Evolutionary conservation across 352 stramenopile species (phyloP).

Genomic region (Globisporangium rhizosaccharum): DNA sequence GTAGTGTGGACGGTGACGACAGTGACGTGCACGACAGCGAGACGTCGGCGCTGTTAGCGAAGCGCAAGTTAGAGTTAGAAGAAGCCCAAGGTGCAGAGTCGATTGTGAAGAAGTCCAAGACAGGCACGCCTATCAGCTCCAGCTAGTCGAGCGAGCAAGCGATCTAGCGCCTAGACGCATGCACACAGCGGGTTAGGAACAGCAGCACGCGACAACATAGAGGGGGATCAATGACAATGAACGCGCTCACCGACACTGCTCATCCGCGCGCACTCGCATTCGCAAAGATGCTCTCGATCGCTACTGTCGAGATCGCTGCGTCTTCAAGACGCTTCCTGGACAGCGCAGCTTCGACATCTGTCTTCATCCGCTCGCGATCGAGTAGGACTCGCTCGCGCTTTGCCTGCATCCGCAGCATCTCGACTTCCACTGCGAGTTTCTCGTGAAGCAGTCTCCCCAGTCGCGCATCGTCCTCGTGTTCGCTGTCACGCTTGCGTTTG

Average conservation of each 20-base stretch:
- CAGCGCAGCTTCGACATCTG: slow-evolving; percentile 24
- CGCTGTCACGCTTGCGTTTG: slow-evolving; percentile 15
- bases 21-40: slow-evolving; percentile 20
- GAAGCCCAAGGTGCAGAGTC: slow-evolving; percentile 42
- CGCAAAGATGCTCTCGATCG: slow-evolving; percentile 21
- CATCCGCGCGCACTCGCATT: neutral
- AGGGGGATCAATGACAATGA: slow-evolving; percentile 7
- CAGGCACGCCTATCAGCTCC: slow-evolving; percentile 65
- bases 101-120: slow-evolving; percentile 70
- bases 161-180: no score
- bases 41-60: slow-evolving; percentile 26
- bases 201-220: slow-evolving; percentile 10
- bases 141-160: slow-evolving; percentile 23
- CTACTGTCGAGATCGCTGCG: slow-evolving; percentile 16
- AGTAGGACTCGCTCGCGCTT: slow-evolving; percentile 17
- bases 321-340: slow-evolving; percentile 28
- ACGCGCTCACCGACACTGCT: slow-evolving; percentile 7
- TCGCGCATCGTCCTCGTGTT: neutral
- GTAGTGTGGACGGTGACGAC: slow-evolving; percentile 17
- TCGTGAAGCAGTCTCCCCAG: slow-evolving; percentile 17
- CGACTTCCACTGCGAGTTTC: slow-evolving; percentile 12
- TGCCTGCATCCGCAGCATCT: slow-evolving; percentile 22
- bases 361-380: slow-evolving; percentile 25
- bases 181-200: slow-evolving; percentile 6
- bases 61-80: slow-evolving; percentile 63